Evolutionary conservation across 352 stramenopile genomes (phyloP).

Genomic region (Albugo candida): DNA sequence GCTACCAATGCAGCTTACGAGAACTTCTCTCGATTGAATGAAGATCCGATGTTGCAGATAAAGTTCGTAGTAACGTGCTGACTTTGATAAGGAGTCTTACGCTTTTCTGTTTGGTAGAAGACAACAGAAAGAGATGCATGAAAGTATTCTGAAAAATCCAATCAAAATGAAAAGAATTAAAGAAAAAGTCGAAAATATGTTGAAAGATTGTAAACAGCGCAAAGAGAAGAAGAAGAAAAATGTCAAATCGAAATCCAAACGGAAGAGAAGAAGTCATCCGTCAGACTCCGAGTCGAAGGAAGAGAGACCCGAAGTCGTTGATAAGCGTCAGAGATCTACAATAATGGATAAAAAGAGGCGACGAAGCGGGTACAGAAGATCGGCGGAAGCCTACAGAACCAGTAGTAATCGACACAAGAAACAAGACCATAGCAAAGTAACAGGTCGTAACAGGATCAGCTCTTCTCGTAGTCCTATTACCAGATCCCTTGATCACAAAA

Average conservation of each 20-base stretch:
- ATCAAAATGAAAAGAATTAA: slow-evolving; percentile 82
- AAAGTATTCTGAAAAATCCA: slow-evolving; percentile 77
- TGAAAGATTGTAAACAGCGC: slow-evolving; percentile 61
- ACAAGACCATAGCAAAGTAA: background rate
- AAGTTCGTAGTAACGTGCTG: slow-evolving; percentile 14
- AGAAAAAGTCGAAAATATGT: slow-evolving; percentile 47
- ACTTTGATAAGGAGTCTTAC: background rate
- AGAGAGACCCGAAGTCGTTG: background rate
- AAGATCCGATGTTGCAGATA: slow-evolving; percentile 95
- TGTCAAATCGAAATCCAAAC: slow-evolving; percentile 12
- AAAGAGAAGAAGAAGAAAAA: slow-evolving; percentile 43
- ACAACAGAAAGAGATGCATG: slow-evolving; percentile 49
- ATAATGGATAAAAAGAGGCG: background rate
- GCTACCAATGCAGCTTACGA: slow-evolving; percentile 59
- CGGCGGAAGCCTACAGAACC: background rate
- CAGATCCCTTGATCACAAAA: background rate
- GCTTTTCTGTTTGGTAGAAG: slow-evolving; percentile 12
- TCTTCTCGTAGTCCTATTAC: background rate
- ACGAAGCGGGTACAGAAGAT: background rate
- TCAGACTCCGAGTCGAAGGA: background rate
- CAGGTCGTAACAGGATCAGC: background rate
- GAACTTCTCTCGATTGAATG: slow-evolving; percentile 82
- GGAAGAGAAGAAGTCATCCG: background rate
- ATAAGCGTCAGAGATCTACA: background rate
- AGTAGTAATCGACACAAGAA: slow-evolving; percentile 8